Evolutionary conservation across 495 filamentous ascomycete genomes (phyloP).

Genomic region (Elasticomyces elasticus): DNA sequence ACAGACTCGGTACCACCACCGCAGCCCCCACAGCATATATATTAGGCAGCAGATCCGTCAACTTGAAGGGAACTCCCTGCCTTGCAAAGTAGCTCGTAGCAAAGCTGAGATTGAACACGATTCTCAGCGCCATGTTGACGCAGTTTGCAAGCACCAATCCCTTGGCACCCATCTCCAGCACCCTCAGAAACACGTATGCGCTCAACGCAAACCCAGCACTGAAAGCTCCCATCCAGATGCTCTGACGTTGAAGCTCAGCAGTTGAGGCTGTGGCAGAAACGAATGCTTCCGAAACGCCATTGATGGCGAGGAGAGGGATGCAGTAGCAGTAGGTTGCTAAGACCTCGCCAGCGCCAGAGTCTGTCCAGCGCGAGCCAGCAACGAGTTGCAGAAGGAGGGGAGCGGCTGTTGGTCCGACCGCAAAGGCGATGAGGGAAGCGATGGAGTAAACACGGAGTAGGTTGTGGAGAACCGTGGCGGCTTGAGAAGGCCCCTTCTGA

Average conservation of each 20-base stretch:
- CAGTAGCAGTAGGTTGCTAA: constrained; percentile 79
- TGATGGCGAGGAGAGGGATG: constrained; percentile 83
- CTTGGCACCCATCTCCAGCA: constrained; percentile 56
- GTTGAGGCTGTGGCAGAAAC: constrained; percentile 72
- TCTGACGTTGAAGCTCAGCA: constrained; percentile 60
- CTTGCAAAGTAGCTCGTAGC: constrained; percentile 52
- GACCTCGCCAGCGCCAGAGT: constrained; percentile 53
- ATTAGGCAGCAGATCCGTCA: constrained; percentile 13
- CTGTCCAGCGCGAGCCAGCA: constrained; percentile 62
- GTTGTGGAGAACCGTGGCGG: constrained; percentile 37
- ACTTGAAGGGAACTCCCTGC: constrained; percentile 24
- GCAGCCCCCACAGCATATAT: constrained; percentile 14
- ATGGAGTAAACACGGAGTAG: constrained; percentile 56
- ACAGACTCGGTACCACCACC: constrained; percentile 15
- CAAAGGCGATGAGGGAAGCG: constrained; percentile 53
- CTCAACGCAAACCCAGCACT: constrained; percentile 59
- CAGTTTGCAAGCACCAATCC: constrained; percentile 78
- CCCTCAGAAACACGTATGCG: constrained; percentile 58
- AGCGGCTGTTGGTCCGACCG: constrained; percentile 62
- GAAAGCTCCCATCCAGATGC: constrained; percentile 70
- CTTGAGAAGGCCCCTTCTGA: constrained; percentile 24
- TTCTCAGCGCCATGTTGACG: constrained; percentile 76
- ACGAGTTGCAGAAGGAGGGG: constrained; percentile 60
- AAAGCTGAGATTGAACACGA: constrained; percentile 67
- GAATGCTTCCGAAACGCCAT: constrained; percentile 87